phyloP scores from a whole-genome alignment of 2,329 filamentous ascomycete species.

The Penicillium sp. region DNA sequence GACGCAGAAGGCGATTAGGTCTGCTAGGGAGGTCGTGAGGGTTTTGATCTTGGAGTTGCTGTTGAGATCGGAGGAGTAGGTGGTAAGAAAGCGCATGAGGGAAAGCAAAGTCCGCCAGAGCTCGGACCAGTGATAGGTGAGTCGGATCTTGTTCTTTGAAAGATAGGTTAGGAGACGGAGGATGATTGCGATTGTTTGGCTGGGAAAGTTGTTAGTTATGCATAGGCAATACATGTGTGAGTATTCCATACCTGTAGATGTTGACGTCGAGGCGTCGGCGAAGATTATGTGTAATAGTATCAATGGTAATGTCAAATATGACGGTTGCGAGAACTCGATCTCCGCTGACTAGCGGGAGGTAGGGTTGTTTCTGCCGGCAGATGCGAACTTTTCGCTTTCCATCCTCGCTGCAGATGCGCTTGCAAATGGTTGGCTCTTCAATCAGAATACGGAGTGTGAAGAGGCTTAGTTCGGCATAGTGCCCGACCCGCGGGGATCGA shows the following conservation, averaged over 20 bases:
- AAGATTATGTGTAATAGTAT: constrained; percentile 92
- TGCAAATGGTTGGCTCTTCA: constrained; percentile 79
- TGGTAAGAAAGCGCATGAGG: constrained; percentile 85
- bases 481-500: constrained; percentile 70
- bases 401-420: constrained; percentile 78
- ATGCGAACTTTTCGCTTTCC: constrained; percentile 72
- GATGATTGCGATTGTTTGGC: constrained; percentile 74
- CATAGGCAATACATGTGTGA: background rate
- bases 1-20: constrained; percentile 78
- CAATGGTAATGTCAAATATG: constrained; percentile 82
- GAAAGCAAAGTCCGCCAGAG: constrained; percentile 87
- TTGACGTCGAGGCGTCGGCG: constrained; percentile 79
- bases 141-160: constrained; percentile 74
- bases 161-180: constrained; percentile 81
- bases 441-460: constrained; percentile 82
- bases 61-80: constrained; percentile 76
- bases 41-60: constrained; percentile 66
- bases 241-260: constrained; percentile 64
- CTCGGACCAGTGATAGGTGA: constrained; percentile 92
- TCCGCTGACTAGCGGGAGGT: constrained; percentile 70
- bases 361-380: constrained; percentile 85
- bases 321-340: constrained; percentile 73
- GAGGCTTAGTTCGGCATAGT: constrained; percentile 82
- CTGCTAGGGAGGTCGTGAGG: constrained; percentile 74
- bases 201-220: constrained; percentile 23